phyloP scores from a whole-genome alignment of 345 rosid genomes.

The Boechera divaricarpa region DNA sequence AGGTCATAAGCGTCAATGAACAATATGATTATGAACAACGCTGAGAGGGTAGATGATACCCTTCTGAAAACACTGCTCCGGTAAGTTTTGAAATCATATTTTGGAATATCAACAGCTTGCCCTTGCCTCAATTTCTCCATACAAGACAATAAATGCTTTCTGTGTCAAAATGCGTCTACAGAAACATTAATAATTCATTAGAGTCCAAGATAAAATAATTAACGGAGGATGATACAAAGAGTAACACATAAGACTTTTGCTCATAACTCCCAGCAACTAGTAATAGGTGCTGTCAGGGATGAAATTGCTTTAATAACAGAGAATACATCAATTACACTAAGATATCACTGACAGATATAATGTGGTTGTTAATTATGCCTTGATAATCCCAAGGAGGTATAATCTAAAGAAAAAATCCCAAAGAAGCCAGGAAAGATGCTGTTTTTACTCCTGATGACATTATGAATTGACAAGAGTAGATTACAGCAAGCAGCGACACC shows the following conservation, averaged over 20 bases:
- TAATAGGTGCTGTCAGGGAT: conserved; percentile 7
- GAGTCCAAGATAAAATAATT: neutral
- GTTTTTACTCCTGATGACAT: neutral
- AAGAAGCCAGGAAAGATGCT: neutral
- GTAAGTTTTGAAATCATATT: conserved; percentile 92
- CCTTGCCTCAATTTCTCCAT: conserved; percentile 93
- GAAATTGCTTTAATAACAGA: neutral
- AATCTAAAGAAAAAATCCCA: neutral
- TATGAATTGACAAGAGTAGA: conserved; percentile 6
- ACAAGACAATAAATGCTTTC: conserved; percentile 67
- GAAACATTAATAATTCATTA: conserved; percentile 38
- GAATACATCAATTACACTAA: conserved; percentile 13
- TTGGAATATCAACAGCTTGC: conserved; percentile 91
- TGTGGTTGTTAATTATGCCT: conserved; percentile 8
- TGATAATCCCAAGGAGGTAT: conserved; percentile 13
- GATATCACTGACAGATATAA: conserved; percentile 1
- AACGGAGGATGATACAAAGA: conserved; percentile 8
- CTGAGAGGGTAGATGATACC: conserved; percentile 50
- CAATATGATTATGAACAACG: conserved; percentile 6
- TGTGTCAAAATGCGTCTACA: conserved; percentile 94
- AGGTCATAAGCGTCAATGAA: neutral
- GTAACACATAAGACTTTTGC: neutral
- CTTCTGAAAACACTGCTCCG: conserved; percentile 69
- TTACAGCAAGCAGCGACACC: conserved; percentile 27
- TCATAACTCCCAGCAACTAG: conserved; percentile 28